phyloP scores from a whole-genome alignment of 306 rosid genomes.

The Cicer yamashitae region DNA sequence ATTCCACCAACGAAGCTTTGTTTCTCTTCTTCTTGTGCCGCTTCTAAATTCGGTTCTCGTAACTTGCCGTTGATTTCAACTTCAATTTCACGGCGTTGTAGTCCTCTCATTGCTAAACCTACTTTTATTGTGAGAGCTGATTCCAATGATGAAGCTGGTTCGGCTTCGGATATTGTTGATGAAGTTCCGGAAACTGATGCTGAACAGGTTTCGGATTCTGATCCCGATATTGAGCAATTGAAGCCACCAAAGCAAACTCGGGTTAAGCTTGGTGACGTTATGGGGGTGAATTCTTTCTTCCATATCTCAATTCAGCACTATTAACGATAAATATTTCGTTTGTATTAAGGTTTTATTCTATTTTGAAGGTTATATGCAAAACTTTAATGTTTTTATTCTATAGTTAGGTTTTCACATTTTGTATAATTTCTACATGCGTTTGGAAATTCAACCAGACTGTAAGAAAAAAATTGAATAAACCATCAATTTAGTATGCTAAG shows the following conservation, averaged over 20 bases:
- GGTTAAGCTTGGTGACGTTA: constrained; percentile 89
- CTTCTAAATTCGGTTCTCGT: constrained; percentile 40
- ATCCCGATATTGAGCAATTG: constrained; percentile 46
- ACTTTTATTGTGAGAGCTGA: constrained; percentile 66
- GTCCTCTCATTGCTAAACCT: constrained; percentile 52
- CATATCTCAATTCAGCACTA: background rate
- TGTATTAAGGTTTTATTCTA: background rate
- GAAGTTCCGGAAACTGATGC: constrained; percentile 50
- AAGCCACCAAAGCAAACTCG: constrained; percentile 71
- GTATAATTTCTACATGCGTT: background rate
- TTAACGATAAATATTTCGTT: background rate
- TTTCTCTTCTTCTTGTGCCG: constrained; percentile 50
- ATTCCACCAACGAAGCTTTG: constrained; percentile 48
- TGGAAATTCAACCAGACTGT: background rate
- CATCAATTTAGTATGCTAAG: too few relatives aligned
- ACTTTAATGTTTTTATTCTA: background rate
- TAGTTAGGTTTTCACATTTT: constrained; percentile 27
- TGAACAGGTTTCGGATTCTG: constrained; percentile 50
- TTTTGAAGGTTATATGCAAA: background rate
- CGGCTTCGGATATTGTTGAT: constrained; percentile 36
- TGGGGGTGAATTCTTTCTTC: constrained; percentile 75
- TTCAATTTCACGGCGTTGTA: constrained; percentile 55
- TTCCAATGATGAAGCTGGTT: constrained; percentile 51
- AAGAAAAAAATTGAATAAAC: background rate
- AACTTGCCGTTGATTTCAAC: constrained; percentile 46